Conservation (phyloP, 2,329 filamentous ascomycete species). For the Cladophialophora psammophila region DNA sequence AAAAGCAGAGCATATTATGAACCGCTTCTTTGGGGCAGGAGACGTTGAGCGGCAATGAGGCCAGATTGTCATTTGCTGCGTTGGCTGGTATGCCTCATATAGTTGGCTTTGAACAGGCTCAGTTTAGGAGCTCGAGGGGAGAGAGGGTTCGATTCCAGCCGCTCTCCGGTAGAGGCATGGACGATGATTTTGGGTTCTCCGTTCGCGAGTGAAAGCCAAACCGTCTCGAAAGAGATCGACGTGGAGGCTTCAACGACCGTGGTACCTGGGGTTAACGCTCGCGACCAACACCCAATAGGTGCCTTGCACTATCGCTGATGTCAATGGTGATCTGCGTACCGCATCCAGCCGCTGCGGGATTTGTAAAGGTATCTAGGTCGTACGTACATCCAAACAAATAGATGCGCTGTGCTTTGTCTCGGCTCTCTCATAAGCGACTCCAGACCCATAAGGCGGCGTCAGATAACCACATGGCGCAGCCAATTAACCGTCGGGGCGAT, state of each 20-base stretch:
- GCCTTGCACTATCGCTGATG: not conserved
- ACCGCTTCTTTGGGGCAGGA: not conserved
- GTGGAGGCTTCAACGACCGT: too few relatives aligned
- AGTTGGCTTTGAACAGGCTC: not conserved
- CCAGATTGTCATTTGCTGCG: conserved; percentile 20
- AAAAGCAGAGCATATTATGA: not conserved
- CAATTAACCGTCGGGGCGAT: not conserved
- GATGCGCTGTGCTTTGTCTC: not conserved
- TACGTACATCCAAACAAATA: too few relatives aligned
- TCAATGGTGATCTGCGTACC: not conserved
- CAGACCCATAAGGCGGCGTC: not conserved
- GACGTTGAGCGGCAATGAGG: not conserved
- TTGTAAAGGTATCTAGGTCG: too few relatives aligned
- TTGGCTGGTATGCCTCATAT: not conserved
- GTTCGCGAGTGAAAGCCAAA: too few relatives aligned
- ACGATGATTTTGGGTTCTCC: too few relatives aligned
- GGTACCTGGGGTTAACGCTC: not conserved
- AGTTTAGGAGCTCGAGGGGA: not conserved
- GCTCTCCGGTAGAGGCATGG: too few relatives aligned
- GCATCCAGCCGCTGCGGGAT: not conserved
- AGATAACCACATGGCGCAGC: not conserved
- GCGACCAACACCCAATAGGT: not conserved
- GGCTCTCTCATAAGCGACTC: too few relatives aligned
- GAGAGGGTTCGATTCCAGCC: too few relatives aligned
- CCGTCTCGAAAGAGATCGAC: not conserved